These are phyloP conservation scores for Senecio squalidus DNA, from an alignment of 140 eudicot species.

Conservation along the genomic window DNA sequence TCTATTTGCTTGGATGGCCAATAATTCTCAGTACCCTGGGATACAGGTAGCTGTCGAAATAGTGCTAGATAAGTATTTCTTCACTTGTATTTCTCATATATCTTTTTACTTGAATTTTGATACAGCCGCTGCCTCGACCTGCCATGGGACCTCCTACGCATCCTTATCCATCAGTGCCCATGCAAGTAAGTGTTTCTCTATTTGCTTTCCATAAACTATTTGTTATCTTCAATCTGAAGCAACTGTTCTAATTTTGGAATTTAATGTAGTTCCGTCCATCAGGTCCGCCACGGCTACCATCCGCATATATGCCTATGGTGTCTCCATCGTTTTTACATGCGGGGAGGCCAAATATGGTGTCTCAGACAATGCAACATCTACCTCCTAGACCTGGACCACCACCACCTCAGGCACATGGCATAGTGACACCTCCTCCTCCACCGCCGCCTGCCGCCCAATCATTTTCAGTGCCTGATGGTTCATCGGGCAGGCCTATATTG, in stretches of 20 bases:
- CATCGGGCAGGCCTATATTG: constrained; percentile 40
- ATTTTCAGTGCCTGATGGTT: constrained; percentile 50
- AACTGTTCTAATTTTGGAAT: constrained; percentile 2
- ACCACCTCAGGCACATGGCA: constrained; percentile 27
- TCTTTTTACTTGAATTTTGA: constrained; percentile 5
- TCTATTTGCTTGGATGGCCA: constrained; percentile 40
- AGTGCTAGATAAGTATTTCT: no score
- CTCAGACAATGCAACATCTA: constrained; percentile 66
- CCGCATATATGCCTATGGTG: constrained; percentile 51
- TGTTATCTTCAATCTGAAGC: constrained; percentile 1
- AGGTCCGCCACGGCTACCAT: constrained; percentile 51
- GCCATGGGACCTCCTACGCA: constrained; percentile 61
- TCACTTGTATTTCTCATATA: no score
- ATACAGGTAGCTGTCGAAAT: constrained; percentile 69
- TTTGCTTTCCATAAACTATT: neutral
- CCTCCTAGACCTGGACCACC: constrained; percentile 53
- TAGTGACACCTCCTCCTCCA: constrained; percentile 38
- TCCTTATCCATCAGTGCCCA: constrained; percentile 45
- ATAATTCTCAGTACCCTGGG: constrained; percentile 53
- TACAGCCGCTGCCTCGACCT: constrained; percentile 46
- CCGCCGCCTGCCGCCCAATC: constrained; percentile 42
- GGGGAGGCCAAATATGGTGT: constrained; percentile 51
- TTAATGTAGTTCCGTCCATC: constrained; percentile 61
- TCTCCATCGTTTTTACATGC: constrained; percentile 62
- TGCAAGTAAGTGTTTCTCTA: constrained; percentile 47